These are phyloP conservation scores for Gnomoniopsis smithogilvyi DNA, from an alignment of 2,329 filamentous ascomycete species.

Conservation along the genomic window DNA sequence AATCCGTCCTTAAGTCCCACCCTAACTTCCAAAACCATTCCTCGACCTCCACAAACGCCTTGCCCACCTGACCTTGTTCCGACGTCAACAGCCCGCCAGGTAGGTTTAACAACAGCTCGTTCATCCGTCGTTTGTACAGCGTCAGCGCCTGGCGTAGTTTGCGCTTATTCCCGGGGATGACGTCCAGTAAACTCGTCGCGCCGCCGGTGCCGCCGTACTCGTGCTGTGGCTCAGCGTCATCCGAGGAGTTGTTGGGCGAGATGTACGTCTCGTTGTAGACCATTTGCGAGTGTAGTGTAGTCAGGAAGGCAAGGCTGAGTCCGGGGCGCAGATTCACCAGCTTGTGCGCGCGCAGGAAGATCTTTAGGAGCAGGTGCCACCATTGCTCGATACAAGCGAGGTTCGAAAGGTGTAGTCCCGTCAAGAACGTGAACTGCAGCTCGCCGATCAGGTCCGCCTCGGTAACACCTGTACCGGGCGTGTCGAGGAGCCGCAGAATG, in stretches of 20 bases:
- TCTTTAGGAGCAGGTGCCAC: slow-evolving; percentile 51
- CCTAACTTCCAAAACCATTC: slow-evolving; percentile 43
- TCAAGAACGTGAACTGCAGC: slow-evolving; percentile 57
- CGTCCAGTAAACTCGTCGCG: slow-evolving; percentile 28
- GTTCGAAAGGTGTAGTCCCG: slow-evolving; percentile 56
- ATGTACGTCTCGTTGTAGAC: slow-evolving; percentile 49
- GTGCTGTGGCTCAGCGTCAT: background rate
- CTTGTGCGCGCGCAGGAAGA: slow-evolving; percentile 48
- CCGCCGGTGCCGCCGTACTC: slow-evolving; percentile 1
- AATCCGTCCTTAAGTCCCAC: slow-evolving; percentile 54
- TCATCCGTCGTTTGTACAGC: slow-evolving; percentile 52
- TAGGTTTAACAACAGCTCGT: slow-evolving; percentile 40
- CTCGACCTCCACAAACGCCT: slow-evolving; percentile 48
- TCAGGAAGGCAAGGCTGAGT: slow-evolving; percentile 45
- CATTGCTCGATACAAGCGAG: slow-evolving; percentile 59
- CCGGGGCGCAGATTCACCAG: slow-evolving; percentile 41
- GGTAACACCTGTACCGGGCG: slow-evolving; percentile 20
- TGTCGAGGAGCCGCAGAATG: slow-evolving; percentile 38
- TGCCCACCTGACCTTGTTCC: slow-evolving; percentile 41
- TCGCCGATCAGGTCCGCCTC: slow-evolving; percentile 53
- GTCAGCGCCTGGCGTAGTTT: slow-evolving; percentile 45
- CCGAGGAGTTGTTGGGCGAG: slow-evolving; percentile 27
- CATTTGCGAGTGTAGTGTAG: slow-evolving; percentile 52
- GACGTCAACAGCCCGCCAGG: slow-evolving; percentile 26
- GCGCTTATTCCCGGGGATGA: slow-evolving; percentile 27